Conservation (phyloP, 345 rosid species). For the Litchi chinensis region DNA sequence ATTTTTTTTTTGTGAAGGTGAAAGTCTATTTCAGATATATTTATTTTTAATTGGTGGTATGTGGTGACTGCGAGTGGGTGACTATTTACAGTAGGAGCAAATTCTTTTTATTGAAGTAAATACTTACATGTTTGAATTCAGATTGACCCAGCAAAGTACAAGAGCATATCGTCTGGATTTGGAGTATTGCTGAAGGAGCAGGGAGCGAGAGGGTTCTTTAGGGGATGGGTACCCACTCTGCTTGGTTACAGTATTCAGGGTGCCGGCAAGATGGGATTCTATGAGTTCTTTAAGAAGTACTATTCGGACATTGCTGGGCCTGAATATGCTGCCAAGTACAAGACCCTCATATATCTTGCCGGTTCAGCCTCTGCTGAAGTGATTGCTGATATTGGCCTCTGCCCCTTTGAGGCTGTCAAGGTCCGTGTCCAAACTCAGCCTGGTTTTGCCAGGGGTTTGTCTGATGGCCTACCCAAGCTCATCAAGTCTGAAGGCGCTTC, state of each 20-base stretch:
- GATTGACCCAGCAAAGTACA: constrained; percentile 92
- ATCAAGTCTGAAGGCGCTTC: constrained; percentile 69
- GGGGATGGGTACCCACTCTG: constrained; percentile 94
- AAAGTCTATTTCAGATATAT: background rate
- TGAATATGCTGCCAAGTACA: constrained; percentile 79
- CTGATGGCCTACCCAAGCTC: constrained; percentile 91
- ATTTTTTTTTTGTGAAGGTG: no score
- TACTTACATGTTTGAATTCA: constrained; percentile 28
- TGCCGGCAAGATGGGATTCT: constrained; percentile 87
- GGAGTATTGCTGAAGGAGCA: constrained; percentile 81
- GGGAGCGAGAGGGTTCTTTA: constrained; percentile 76
- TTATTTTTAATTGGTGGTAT: background rate
- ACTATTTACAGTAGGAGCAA: no score
- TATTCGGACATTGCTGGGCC: constrained; percentile 96
- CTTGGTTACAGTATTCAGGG: constrained; percentile 96
- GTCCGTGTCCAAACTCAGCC: constrained; percentile 97
- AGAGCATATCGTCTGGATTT: constrained; percentile 72
- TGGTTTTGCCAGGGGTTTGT: constrained; percentile 87
- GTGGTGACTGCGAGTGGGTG: background rate
- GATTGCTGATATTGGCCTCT: constrained; percentile 89
- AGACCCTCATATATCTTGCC: constrained; percentile 88
- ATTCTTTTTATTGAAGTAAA: background rate
- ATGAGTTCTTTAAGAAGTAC: constrained; percentile 89
- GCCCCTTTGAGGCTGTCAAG: constrained; percentile 96
- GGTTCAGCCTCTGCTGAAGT: constrained; percentile 95